Evolutionary conservation across 306 rosid genomes (phyloP).

Genomic region (Citrullus colocynthis): DNA sequence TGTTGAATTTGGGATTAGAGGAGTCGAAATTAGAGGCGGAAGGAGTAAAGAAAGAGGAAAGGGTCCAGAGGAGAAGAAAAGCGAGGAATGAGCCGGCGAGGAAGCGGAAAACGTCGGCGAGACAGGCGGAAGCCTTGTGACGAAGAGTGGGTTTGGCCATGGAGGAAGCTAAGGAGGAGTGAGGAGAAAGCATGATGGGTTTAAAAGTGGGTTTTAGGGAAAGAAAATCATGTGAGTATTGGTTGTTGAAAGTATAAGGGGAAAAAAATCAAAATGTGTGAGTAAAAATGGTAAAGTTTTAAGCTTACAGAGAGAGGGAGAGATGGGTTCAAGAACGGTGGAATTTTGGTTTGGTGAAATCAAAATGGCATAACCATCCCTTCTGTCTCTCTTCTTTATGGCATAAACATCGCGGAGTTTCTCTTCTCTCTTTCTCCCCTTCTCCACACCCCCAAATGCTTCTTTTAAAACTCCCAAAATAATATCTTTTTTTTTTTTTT

Average conservation of each 20-base stretch:
- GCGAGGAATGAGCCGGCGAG: background rate
- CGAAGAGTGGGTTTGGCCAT: conserved; percentile 19
- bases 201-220: background rate
- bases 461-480: too few species aligned
- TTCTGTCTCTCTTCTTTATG: background rate
- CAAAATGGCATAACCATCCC: background rate
- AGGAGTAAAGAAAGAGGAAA: conserved; percentile 2
- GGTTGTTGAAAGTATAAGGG: too few species aligned
- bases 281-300: background rate
- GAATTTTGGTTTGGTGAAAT: background rate
- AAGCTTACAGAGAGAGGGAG: background rate
- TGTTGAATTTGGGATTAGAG: background rate
- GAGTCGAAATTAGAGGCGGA: background rate
- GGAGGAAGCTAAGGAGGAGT: background rate
- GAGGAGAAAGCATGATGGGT: background rate
- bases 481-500: too few species aligned
- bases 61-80: conserved; percentile 13
- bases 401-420: background rate
- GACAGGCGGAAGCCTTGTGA: conserved; percentile 1
- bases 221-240: background rate
- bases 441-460: background rate
- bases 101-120: background rate
- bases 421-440: background rate
- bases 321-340: background rate
- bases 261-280: background rate